These are phyloP conservation scores for Trichomonascaceae sp. DNA, from an alignment of 1,139 yeast genomes.

Conservation along the genomic window DNA sequence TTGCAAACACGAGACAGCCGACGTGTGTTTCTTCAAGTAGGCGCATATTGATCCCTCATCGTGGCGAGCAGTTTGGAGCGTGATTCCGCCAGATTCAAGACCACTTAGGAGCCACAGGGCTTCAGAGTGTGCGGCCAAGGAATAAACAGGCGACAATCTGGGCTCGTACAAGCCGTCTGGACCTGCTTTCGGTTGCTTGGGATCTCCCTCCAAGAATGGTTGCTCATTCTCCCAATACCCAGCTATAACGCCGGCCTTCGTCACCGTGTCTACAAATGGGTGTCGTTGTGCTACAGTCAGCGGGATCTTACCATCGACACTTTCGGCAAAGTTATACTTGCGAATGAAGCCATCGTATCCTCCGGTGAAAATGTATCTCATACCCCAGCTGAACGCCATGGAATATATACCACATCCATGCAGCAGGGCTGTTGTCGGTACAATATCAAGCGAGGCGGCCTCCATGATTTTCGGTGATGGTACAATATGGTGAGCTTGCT, in stretches of 20 bases:
- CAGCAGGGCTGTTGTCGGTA: slow-evolving; percentile 31
- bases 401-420: slow-evolving; percentile 45
- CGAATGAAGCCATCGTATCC: slow-evolving; percentile 94
- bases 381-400: slow-evolving; percentile 66
- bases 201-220: slow-evolving; percentile 43
- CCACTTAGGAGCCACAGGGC: slow-evolving; percentile 85
- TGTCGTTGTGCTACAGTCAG: slow-evolving; percentile 87
- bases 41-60: slow-evolving; percentile 75
- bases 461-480: neutral
- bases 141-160: slow-evolving; percentile 65
- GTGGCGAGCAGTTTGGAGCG: slow-evolving; percentile 69
- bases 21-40: slow-evolving; percentile 58
- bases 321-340: slow-evolving; percentile 72
- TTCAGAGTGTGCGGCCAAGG: slow-evolving; percentile 71
- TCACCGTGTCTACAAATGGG: slow-evolving; percentile 71
- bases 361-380: slow-evolving; percentile 84
- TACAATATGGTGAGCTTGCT: slow-evolving; percentile 7
- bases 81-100: slow-evolving; percentile 69
- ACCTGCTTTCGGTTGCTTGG: slow-evolving; percentile 28
- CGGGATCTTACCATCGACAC: slow-evolving; percentile 82
- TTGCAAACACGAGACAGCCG: slow-evolving; percentile 59
- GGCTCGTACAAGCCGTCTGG: slow-evolving; percentile 30
- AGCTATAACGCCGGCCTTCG: slow-evolving; percentile 64
- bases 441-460: slow-evolving; percentile 24
- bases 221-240: slow-evolving; percentile 97